These are phyloP conservation scores for Plasmodium berghei DNA, from an alignment of 169 alveolate species.

Conservation along the genomic window DNA sequence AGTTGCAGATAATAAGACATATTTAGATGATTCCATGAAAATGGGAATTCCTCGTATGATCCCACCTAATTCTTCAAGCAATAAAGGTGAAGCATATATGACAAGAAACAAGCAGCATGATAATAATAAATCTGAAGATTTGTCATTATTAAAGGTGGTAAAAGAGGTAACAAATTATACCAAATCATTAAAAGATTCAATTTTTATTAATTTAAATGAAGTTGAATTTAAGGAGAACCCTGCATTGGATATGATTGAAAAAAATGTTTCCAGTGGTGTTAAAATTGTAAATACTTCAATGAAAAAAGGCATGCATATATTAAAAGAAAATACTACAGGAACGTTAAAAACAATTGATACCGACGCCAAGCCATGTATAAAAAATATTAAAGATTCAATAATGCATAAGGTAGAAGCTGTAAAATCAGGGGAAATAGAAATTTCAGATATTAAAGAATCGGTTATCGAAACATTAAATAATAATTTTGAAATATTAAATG, in stretches of 20 bases:
- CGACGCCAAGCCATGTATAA: constrained; percentile 6
- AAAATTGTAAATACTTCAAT: constrained; percentile 6
- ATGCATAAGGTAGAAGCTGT: constrained; percentile 26
- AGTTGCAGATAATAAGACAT: too few relatives aligned
- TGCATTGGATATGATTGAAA: constrained; percentile 27
- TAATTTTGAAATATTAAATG: constrained; percentile 17
- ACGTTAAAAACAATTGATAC: constrained; percentile 1
- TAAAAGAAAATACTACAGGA: constrained; percentile 18
- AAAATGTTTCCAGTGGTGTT: constrained; percentile 18
- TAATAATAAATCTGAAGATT: too few relatives aligned
- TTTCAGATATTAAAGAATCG: constrained; percentile 1
- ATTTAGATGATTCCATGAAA: too few relatives aligned
- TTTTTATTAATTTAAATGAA: constrained; percentile 10
- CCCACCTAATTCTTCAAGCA: too few relatives aligned
- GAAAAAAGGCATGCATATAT: not conserved
- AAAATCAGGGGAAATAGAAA: not conserved
- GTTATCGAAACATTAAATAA: constrained; percentile 13
- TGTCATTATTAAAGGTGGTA: not conserved
- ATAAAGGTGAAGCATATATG: too few relatives aligned
- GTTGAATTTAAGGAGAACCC: constrained; percentile 21
- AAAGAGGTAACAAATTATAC: not conserved
- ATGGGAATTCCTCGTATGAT: too few relatives aligned
- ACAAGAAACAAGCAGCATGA: too few relatives aligned
- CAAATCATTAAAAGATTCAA: not conserved
- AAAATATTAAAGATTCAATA: constrained; percentile 11